These are phyloP conservation scores for Lepidium campestre DNA, from an alignment of 441 rosid genomes.

Conservation along the genomic window DNA sequence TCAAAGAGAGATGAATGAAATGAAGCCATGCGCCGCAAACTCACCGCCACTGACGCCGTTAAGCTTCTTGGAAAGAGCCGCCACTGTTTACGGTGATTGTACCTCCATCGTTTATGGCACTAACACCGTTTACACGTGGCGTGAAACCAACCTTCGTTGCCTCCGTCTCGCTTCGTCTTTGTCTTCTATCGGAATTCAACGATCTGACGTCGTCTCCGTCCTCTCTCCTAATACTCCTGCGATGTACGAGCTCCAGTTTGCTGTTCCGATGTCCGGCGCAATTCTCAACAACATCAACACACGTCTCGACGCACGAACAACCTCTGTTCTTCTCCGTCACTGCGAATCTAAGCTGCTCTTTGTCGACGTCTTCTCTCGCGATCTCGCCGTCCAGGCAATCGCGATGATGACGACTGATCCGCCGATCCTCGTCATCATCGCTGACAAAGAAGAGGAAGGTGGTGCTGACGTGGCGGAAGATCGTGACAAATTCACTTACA, in stretches of 20 bases:
- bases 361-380: conserved; percentile 40
- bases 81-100: conserved; percentile 67
- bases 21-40: conserved; percentile 50
- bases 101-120: conserved; percentile 53
- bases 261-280: conserved; percentile 74
- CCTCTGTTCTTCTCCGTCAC: conserved; percentile 46
- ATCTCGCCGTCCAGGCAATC: conserved; percentile 39
- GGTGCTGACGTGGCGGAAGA: neutral
- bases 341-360: conserved; percentile 39
- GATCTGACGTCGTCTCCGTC: conserved; percentile 60
- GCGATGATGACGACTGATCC: conserved; percentile 25
- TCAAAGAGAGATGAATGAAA: conserved; percentile 37
- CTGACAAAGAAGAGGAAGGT: conserved; percentile 22
- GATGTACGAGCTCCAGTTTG: conserved; percentile 88
- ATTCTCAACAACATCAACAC: conserved; percentile 55
- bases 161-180: conserved; percentile 65
- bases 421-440: conserved; percentile 39
- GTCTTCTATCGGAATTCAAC: conserved; percentile 37
- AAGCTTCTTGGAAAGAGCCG: conserved; percentile 57
- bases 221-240: conserved; percentile 63
- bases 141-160: conserved; percentile 62
- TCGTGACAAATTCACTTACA: conserved; percentile 10
- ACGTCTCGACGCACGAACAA: conserved; percentile 49
- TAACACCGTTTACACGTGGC: conserved; percentile 58
- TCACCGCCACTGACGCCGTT: conserved; percentile 65